Base-by-base conservation (phyloP, 2,329 filamentous ascomycete species). In the Ceratocystis alfenasii region DNA sequence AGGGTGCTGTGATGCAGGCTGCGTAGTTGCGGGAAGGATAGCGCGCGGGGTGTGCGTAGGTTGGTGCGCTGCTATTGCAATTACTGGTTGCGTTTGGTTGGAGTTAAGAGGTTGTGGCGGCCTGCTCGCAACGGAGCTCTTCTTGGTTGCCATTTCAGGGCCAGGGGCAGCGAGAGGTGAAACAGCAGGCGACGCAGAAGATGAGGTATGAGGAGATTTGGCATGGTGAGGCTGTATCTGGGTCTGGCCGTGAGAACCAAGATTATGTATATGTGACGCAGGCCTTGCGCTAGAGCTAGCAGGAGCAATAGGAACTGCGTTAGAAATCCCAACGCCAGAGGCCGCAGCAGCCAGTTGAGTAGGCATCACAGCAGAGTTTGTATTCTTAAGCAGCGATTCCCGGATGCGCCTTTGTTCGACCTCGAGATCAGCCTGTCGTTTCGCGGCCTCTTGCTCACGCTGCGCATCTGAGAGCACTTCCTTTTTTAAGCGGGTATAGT, bases 71-170 rank as follows among this genome's bases (percentile, higher is more conserved):
- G 28, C 63, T 33, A 48, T 36, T 41, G 50, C 33, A 64, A 59
- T 59, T 30, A 53, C 15, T 36, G 50, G 7, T 15, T 66, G 65
- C 12, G 25, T 12, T 17, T 20, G 46, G 45, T 12, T 53, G 64
- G 12, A 53, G 48, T 33, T 68, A 36, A n/a, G 53, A 50, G 46
- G 44, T 12, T 45, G 66, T 12, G 55, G 66, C 17, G 41, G 50
- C 12, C 20, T 57, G 25, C 15, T 57, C 4, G 3, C 25, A 57
- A 33, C 20, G 5, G 53, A 15, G 12, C 22, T 64, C 36, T 67
- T 68, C 63, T 68, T 68, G n/a, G 60, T 36, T 7, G 46, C 48
- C 45, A 63, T 63, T 33, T 68, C 67, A 17, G 65, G 67, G 45
- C 57, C 63, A 4, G 67, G 67, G 0, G 63, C 63, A 25, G 67